Base-by-base conservation (phyloP, 2,329 filamentous ascomycete genomes). In the Arthrobotrys musiformis region DNA sequence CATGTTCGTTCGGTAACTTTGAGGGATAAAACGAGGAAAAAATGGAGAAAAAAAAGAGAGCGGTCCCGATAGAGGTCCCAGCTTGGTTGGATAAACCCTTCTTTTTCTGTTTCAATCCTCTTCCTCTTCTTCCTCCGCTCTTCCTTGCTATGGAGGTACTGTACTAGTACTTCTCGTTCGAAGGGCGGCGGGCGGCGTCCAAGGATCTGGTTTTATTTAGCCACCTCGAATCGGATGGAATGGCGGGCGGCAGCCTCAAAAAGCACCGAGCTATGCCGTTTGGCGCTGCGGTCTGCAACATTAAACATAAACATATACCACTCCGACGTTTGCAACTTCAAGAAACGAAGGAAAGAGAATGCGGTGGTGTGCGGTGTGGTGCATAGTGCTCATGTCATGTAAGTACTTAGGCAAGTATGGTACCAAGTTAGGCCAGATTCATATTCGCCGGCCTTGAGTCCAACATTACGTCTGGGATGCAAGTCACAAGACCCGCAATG, bases 191-290 rank as follows among this genome's bases (percentile, higher is more conserved):
- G 40, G 70, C 37, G 33, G 37, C 35, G 56, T 54, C 72, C 72
- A 76, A 76, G 72, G 72, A 69, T 76, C 63, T 54, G 72, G 58
- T 70, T 52, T 70, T 66, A 58, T 56, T 76, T 76, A 76, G 72
- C 64, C 72, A 76, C 72, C 64, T 68, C 42, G 33, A 61, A 62
- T 40, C 64, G 64, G 60, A 67, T 46, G 61, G 24, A 63, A 54
- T 58, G 61, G 40, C 30, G 60, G 69, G 40, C 30, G 60, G 69
- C 42, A 68, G 37, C 50, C 50, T 56, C 28, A 33, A 50, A 40
- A 46, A 24, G 56, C 19, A 35, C 30, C 33, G 24, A 54, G 50
- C 35, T 58, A 68, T 68, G 67, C 67, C 46, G 44, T 63, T 70
- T 54, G 44, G 33, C 58, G 67, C 66, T 35, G 44, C 52, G 33